Evolutionary conservation across 2,329 filamentous ascomycete genomes (phyloP), one percentile per base, ranked within the genome.

Genomic region (Lomentospora prolificans): DNA sequence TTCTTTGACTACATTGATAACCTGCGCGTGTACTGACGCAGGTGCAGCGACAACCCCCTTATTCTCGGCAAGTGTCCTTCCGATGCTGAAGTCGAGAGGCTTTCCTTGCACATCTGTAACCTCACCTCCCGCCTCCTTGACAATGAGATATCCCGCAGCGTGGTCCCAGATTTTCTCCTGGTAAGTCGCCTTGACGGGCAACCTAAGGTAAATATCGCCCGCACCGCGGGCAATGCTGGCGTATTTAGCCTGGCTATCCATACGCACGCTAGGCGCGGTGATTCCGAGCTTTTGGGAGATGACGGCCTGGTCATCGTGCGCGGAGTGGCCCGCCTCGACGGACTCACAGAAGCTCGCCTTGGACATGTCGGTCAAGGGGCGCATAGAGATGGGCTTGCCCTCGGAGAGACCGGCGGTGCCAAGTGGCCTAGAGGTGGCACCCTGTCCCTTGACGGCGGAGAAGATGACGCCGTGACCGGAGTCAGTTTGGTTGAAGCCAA

Each of bases 131-230:
- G 94, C 90, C 73, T 99, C 95, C 57, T 91, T 80, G 41, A 97
- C 94, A 62, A 99, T 91, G 58, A 99, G 74, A 65, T 96, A 91
- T 41, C 94, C 94, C 10, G 92, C 94, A 17, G 94, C 94, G 70
- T 99, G 94, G 68, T 99, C 94, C 94, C 94, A 99, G 63, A 99
- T 99, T 82, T 99, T 99, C 79, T 99, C 94, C 69, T 95, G 84
- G 74, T 99, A 99, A 55, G 86, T 85, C 63, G 86, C 87, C 68
- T 82, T 87, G 58, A 89, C 86, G 3, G 94, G 94, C 57, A 99
- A 75, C 55, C 95, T 82, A 57, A 99, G 80, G 73, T 99, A 99
- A 61, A 99, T 85, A 67, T 99, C 94, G 52, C 91, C 94, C 4
- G 91, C 90, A 50, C 94, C 94, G 60, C 94, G 81, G 33, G 94